These are phyloP conservation scores for Podila horticola DNA, from an alignment of 192 early-diverging fungal species.

Conservation along the genomic window DNA sequence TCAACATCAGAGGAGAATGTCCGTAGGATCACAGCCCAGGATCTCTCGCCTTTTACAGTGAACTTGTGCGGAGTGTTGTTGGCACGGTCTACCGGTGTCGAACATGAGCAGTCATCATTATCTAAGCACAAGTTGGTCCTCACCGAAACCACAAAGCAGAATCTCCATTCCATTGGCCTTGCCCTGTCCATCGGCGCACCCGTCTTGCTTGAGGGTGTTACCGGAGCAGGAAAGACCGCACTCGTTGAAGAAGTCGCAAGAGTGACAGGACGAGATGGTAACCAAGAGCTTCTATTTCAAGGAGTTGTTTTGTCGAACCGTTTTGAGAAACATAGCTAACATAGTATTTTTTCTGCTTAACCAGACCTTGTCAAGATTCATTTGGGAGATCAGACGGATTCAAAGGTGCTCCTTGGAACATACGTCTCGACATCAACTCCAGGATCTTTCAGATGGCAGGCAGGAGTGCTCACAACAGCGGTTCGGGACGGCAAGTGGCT, in stretches of 20 bases:
- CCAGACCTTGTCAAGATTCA: constrained; percentile 91
- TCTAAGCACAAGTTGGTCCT: constrained; percentile 65
- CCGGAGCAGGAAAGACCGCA: constrained; percentile 90
- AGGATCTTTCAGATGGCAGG: constrained; percentile 95
- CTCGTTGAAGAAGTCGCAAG: constrained; percentile 89
- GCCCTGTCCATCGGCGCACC: constrained; percentile 89
- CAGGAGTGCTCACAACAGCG: constrained; percentile 92
- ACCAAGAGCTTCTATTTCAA: neutral
- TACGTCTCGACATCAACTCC: constrained; percentile 93
- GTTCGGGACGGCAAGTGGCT: constrained; percentile 94
- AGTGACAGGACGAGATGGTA: constrained; percentile 72
- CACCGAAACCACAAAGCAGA: constrained; percentile 80
- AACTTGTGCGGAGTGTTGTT: constrained; percentile 79
- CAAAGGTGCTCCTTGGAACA: constrained; percentile 94
- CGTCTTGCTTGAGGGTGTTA: constrained; percentile 85
- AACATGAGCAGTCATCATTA: constrained; percentile 26
- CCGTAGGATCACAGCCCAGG: constrained; percentile 27
- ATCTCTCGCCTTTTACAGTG: constrained; percentile 63
- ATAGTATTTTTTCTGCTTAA: neutral
- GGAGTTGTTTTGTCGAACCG: neutral
- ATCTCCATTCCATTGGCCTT: constrained; percentile 84
- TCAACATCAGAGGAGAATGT: neutral
- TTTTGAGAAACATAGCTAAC: too few relatives aligned
- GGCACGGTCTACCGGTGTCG: constrained; percentile 40
- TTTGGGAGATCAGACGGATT: constrained; percentile 95